Conservation (phyloP, 1,284 basidiomycete genomes). For the Pseudozyma thailandica region DNA sequence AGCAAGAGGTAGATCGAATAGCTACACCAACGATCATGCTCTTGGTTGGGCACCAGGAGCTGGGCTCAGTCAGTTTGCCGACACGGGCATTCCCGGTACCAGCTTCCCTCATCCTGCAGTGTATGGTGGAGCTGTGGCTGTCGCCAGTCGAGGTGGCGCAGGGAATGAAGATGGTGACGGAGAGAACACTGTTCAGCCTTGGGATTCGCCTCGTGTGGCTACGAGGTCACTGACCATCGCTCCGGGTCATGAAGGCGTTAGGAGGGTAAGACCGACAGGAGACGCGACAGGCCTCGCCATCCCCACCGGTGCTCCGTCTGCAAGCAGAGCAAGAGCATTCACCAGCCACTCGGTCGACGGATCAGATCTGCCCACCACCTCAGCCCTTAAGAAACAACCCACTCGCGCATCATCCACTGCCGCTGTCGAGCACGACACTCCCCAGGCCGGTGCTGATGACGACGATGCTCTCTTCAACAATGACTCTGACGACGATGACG, state of each 20-base stretch:
- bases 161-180: slow-evolving; percentile 6
- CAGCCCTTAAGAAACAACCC: slow-evolving; percentile 2
- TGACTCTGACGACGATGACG: slow-evolving; percentile 10
- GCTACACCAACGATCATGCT: slow-evolving; percentile 14
- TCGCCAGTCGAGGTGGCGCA: neutral
- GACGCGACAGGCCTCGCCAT: neutral
- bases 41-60: slow-evolving; percentile 17
- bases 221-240: slow-evolving; percentile 18
- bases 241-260: neutral
- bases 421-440: neutral
- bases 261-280: neutral
- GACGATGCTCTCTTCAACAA: neutral
- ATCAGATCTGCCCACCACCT: slow-evolving; percentile 10
- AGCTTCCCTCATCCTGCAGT: slow-evolving; percentile 37
- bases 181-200: slow-evolving; percentile 36
- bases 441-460: neutral
- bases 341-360: slow-evolving; percentile 16
- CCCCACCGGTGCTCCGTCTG: neutral
- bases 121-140: slow-evolving; percentile 5
- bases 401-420: neutral
- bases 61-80: slow-evolving; percentile 22
- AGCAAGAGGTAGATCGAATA: slow-evolving; percentile 15
- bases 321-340: neutral
- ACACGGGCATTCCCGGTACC: slow-evolving; percentile 25
- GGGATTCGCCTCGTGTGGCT: slow-evolving; percentile 24